Percentiles rank a stretch among this genome's conserved stretches.
Evolutionary conservation across 371 early-diverging fungal species (phyloP).

Genomic region (Mortierella sp.): DNA sequence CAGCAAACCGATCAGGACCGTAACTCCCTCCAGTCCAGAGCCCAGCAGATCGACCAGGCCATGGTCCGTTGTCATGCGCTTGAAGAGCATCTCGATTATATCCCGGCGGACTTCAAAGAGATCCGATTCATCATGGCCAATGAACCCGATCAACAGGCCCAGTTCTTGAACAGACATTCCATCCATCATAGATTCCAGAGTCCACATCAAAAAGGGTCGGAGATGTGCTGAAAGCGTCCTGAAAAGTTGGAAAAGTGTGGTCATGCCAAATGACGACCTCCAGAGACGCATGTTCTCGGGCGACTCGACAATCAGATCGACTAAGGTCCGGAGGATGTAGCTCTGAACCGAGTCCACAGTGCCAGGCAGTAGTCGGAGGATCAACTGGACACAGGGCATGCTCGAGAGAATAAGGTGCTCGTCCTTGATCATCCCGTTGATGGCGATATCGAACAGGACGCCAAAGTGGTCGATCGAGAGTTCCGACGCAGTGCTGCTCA

Average conservation of each 20-base stretch:
- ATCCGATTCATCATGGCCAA: conserved; percentile 53
- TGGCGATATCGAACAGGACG: conserved; percentile 59
- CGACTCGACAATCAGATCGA: conserved; percentile 59
- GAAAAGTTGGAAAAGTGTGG: conserved; percentile 53
- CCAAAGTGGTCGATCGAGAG: conserved; percentile 58
- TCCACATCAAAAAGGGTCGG: conserved; percentile 59
- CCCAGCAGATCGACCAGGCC: conserved; percentile 53
- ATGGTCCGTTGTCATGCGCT: conserved; percentile 56
- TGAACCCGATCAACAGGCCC: conserved; percentile 51
- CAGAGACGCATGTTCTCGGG: conserved; percentile 59
- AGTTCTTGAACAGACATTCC: conserved; percentile 58
- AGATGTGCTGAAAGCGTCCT: conserved; percentile 51
- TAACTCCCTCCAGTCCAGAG: conserved; percentile 55
- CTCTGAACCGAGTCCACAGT: conserved; percentile 56
- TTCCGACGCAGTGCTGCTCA: conserved; percentile 41
- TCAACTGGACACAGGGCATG: conserved; percentile 55
- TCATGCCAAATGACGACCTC: conserved; percentile 53
- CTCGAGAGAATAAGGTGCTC: conserved; percentile 57
- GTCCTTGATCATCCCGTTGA: conserved; percentile 58
- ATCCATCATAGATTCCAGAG: conserved; percentile 59
- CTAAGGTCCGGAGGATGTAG: conserved; percentile 56
- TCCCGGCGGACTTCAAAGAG: conserved; percentile 57
- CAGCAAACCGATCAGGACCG: conserved; percentile 54
- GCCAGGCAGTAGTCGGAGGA: conserved; percentile 47
- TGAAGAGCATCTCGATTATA: conserved; percentile 58